Conservation (phyloP, 306 rosid genomes). For the Delonix regia region DNA sequence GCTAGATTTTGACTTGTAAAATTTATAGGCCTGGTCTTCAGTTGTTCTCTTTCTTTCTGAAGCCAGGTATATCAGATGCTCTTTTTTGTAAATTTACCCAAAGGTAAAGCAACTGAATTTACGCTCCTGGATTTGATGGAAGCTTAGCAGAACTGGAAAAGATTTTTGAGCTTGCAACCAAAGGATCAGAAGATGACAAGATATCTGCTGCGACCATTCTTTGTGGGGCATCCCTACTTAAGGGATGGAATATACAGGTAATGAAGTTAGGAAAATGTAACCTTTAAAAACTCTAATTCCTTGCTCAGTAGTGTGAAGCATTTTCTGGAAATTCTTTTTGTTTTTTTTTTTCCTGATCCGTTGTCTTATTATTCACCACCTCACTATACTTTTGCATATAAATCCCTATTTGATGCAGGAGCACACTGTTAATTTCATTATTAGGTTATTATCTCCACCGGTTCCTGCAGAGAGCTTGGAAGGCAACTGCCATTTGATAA, state of each 20-base stretch:
- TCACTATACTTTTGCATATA: constrained; percentile 31
- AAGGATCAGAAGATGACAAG: constrained; percentile 91
- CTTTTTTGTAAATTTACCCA: constrained; percentile 84
- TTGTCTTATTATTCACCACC: constrained; percentile 6
- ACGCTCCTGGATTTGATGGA: constrained; percentile 99
- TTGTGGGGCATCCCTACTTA: constrained; percentile 89
- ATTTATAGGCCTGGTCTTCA: constrained; percentile 73
- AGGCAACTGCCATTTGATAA: constrained; percentile 71
- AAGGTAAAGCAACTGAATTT: constrained; percentile 94
- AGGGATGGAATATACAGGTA: constrained; percentile 99
- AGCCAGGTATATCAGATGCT: constrained; percentile 94
- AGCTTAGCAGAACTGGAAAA: constrained; percentile 99
- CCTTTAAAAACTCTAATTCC: constrained; percentile 11
- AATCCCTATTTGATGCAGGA: constrained; percentile 68
- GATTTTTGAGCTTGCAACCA: constrained; percentile 76
- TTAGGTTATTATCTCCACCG: constrained; percentile 84
- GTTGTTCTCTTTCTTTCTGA: constrained; percentile 75
- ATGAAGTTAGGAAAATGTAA: constrained; percentile 20
- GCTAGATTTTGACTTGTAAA: constrained; percentile 41
- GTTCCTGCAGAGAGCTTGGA: constrained; percentile 65
- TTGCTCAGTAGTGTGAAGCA: constrained; percentile 20
- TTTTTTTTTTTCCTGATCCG: not conserved
- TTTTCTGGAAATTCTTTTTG: not conserved
- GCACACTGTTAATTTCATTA: constrained; percentile 81
- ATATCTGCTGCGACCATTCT: constrained; percentile 90